phyloP scores from a whole-genome alignment of 2,329 filamentous ascomycete genomes.

The Ophiosphaerella korrae region DNA sequence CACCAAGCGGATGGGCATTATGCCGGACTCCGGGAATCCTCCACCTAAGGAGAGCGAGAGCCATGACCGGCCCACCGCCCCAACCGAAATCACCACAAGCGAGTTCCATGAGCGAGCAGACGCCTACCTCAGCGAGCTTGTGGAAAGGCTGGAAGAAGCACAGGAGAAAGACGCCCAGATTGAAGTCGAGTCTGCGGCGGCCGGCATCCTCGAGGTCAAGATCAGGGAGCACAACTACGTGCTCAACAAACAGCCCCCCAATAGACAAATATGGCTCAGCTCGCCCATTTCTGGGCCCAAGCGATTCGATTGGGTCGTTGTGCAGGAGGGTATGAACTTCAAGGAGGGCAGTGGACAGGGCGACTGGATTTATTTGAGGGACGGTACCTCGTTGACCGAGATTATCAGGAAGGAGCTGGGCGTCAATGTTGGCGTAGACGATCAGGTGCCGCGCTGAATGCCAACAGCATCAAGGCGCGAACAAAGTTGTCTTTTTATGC shows the following conservation, averaged over 20 bases:
- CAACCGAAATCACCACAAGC: slow-evolving; percentile 69
- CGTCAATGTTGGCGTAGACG: slow-evolving; percentile 56
- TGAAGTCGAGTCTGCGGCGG: slow-evolving; percentile 80
- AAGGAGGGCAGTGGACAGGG: slow-evolving; percentile 77
- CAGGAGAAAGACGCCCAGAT: slow-evolving; percentile 76
- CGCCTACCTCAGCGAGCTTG: slow-evolving; percentile 68
- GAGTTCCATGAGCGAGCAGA: slow-evolving; percentile 82
- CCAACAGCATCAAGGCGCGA: neutral
- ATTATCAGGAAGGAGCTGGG: slow-evolving; percentile 78
- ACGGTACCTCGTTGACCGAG: slow-evolving; percentile 75
- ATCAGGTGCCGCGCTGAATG: slow-evolving; percentile 36
- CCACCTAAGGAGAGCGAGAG: slow-evolving; percentile 43
- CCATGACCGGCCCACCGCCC: slow-evolving; percentile 50
- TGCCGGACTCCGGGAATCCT: slow-evolving; percentile 53
- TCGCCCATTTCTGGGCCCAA: slow-evolving; percentile 91
- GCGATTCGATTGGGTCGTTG: slow-evolving; percentile 86
- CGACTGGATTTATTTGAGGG: slow-evolving; percentile 86
- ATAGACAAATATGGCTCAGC: slow-evolving; percentile 96
- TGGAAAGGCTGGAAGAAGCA: slow-evolving; percentile 69
- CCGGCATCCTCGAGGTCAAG: slow-evolving; percentile 82
- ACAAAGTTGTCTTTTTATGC: slow-evolving; percentile 18
- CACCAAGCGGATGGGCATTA: slow-evolving; percentile 41
- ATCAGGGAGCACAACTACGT: slow-evolving; percentile 77
- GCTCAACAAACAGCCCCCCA: slow-evolving; percentile 97
- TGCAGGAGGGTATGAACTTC: slow-evolving; percentile 73